These are phyloP conservation scores for Vitis amurensis DNA, from an alignment of 164 flowering plant genomes.

Conservation along the genomic window DNA sequence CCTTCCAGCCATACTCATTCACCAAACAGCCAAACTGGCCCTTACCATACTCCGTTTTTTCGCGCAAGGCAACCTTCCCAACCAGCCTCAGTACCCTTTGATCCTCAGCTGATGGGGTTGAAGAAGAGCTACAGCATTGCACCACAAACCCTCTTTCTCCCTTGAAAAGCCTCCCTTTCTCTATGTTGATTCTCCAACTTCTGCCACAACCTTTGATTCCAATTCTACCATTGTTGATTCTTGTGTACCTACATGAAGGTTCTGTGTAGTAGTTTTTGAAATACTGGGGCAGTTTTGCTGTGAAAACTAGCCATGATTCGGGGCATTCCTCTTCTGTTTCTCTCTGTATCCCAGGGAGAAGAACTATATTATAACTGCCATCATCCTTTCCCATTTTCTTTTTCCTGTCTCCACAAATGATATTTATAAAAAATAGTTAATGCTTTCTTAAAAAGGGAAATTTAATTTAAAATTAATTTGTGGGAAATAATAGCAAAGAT, in stretches of 20 bases:
- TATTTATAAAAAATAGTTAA: no score
- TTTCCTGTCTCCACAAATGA: no score
- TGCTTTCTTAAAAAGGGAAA: no score
- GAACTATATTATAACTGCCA: no score
- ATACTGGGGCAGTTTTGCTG: slow-evolving; percentile 8
- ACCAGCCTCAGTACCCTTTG: slow-evolving; percentile 1
- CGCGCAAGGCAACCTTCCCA: neutral
- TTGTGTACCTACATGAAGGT: neutral
- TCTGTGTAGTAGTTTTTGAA: slow-evolving; percentile 1
- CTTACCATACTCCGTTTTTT: neutral
- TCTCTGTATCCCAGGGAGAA: no score
- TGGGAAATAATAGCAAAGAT: no score
- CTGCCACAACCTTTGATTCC: neutral
- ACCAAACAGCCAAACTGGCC: slow-evolving; percentile 36
- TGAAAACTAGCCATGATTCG: no score
- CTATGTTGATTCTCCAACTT: neutral
- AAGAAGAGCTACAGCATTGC: neutral
- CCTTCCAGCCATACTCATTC: slow-evolving; percentile 69
- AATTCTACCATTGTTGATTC: neutral
- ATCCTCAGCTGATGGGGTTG: slow-evolving; percentile 8
- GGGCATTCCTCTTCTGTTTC: no score
- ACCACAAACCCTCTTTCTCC: slow-evolving; percentile 6
- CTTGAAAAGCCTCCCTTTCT: slow-evolving; percentile 1
- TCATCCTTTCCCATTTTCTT: no score
- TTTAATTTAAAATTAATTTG: no score